Percentiles rank a stretch among this genome's conserved stretches.
These are phyloP conservation scores for Annulohypoxylon maeteangense DNA, from an alignment of 495 filamentous ascomycete species.

Conservation along the genomic window DNA sequence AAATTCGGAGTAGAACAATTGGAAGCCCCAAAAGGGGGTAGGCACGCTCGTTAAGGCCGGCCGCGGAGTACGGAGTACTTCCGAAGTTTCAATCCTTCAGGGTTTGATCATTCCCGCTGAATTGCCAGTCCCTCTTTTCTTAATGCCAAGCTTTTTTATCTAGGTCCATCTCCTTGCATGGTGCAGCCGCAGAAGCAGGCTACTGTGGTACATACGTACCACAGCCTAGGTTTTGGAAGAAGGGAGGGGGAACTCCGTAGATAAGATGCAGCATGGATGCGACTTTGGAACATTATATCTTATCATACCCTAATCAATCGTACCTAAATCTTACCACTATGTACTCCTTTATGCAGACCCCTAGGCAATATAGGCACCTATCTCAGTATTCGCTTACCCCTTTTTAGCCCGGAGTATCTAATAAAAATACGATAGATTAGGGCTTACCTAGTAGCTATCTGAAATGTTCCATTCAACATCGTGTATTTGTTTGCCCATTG, in stretches of 20 bases:
- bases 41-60: background rate
- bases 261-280: conserved; percentile 32
- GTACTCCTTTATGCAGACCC: conserved; percentile 2
- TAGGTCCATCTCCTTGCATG: conserved; percentile 40
- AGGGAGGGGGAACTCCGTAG: conserved; percentile 38
- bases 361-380: background rate
- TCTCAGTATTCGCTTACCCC: background rate
- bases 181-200: conserved; percentile 28
- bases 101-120: background rate
- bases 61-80: conserved; percentile 12
- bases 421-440: background rate
- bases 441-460: background rate
- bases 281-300: conserved; percentile 16
- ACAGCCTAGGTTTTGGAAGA: conserved; percentile 18
- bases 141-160: conserved; percentile 47
- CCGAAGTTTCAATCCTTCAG: conserved; percentile 3
- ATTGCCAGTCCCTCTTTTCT: conserved; percentile 6
- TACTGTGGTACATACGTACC: conserved; percentile 38
- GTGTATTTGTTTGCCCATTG: background rate
- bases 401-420: conserved; percentile 1
- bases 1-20: background rate
- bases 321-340: conserved; percentile 2
- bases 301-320: conserved; percentile 9
- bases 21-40: background rate
- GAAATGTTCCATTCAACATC: background rate